These are phyloP conservation scores for Irpex sp. DNA, from an alignment of 1,284 basidiomycete species.

Conservation along the genomic window DNA sequence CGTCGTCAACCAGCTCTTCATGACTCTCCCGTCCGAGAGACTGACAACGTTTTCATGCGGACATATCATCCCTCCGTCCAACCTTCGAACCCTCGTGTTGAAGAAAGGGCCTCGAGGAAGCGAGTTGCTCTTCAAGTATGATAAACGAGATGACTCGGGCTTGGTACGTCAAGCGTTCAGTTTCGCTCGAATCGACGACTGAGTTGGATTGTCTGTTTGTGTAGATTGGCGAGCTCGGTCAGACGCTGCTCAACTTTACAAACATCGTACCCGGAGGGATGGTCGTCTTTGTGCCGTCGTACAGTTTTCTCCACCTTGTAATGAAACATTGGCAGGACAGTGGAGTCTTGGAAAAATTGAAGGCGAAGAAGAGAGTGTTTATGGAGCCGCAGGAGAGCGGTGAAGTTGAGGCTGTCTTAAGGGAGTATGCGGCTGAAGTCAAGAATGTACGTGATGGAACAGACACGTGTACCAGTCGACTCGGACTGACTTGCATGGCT, in stretches of 20 bases:
- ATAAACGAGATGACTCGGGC: conserved; percentile 65
- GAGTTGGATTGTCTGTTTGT: neutral
- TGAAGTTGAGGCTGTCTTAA: conserved; percentile 76
- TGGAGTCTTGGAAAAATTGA: conserved; percentile 62
- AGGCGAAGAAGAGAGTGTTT: conserved; percentile 81
- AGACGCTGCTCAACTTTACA: conserved; percentile 76
- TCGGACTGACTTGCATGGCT: neutral
- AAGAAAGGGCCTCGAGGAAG: conserved; percentile 74
- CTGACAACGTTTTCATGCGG: conserved; percentile 86
- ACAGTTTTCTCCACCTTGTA: conserved; percentile 74
- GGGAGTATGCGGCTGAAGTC: conserved; percentile 72
- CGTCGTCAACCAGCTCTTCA: conserved; percentile 81
- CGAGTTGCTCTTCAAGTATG: conserved; percentile 83
- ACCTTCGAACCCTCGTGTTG: conserved; percentile 79
- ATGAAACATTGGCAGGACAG: conserved; percentile 66
- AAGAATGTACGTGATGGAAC: conserved; percentile 29
- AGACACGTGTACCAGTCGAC: neutral
- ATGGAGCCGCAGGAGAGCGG: conserved; percentile 80
- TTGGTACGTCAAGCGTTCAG: conserved; percentile 42
- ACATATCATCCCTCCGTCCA: conserved; percentile 85
- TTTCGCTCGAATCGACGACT: neutral
- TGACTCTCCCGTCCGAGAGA: conserved; percentile 56
- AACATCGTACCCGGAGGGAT: conserved; percentile 83
- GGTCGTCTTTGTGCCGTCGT: conserved; percentile 94
- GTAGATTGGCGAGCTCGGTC: conserved; percentile 83